phyloP scores from a whole-genome alignment of 176 grass and related monocot genomes.

The Melocanna baccifera region DNA sequence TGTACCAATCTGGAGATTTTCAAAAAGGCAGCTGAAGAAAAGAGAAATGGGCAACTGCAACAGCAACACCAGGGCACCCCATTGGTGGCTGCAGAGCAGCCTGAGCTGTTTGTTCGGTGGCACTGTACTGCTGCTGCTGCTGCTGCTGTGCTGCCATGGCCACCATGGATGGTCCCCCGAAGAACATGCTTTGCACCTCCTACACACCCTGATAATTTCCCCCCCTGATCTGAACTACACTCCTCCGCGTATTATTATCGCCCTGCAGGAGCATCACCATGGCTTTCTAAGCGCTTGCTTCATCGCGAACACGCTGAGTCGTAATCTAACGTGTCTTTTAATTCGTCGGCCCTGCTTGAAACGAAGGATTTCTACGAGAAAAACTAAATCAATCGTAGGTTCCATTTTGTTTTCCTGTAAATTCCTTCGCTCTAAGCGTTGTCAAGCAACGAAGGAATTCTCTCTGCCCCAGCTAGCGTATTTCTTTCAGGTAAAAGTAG shows the following conservation, averaged over 20 bases:
- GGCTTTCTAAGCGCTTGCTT: too few species aligned
- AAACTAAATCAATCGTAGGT: too few species aligned
- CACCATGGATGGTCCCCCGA: constrained; percentile 37
- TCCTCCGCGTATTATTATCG: neutral
- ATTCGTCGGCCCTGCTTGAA: too few species aligned
- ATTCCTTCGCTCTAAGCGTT: neutral
- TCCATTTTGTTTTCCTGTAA: neutral
- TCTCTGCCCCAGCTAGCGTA: neutral
- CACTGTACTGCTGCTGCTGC: neutral
- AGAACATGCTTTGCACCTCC: neutral
- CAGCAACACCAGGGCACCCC: neutral
- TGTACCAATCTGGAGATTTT: neutral
- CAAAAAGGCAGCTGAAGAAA: neutral
- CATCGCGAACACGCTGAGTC: too few species aligned
- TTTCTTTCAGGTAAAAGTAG: neutral
- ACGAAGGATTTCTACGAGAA: too few species aligned
- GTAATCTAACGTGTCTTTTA: too few species aligned
- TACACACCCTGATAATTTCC: neutral
- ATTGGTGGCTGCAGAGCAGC: constrained; percentile 30
- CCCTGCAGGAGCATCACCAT: neutral
- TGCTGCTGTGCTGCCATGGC: constrained; percentile 27
- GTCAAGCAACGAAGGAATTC: neutral
- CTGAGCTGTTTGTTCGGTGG: constrained; percentile 59
- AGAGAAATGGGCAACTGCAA: neutral
- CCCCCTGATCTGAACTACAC: neutral